phyloP scores from a whole-genome alignment of 805 yeast genomes.

The Candida coquimbonensis region DNA sequence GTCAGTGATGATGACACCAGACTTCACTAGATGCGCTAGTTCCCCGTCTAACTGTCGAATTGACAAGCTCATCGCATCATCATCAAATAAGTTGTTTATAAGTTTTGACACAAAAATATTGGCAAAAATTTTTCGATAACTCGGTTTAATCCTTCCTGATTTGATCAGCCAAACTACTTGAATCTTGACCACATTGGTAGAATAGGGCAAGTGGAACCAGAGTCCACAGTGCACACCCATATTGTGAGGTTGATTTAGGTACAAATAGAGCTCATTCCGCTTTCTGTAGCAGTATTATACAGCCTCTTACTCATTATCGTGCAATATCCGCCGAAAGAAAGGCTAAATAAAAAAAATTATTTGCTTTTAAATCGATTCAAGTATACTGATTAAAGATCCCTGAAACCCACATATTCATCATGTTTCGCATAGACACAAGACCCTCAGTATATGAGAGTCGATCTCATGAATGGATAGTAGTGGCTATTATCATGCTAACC shows the following conservation, averaged over 20 bases:
- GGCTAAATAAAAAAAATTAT: not conserved
- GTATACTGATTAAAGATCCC: not conserved
- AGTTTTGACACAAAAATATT: not conserved
- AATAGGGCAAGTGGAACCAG: too few relatives aligned
- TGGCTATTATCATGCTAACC: constrained; percentile 25
- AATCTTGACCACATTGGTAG: too few relatives aligned
- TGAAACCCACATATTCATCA: not conserved
- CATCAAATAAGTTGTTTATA: not conserved
- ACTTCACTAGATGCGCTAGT: constrained; percentile 7
- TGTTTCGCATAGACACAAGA: constrained; percentile 11
- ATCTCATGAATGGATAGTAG: constrained; percentile 22
- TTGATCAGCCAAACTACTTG: too few relatives aligned
- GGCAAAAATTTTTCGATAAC: not conserved
- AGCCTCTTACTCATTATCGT: too few relatives aligned
- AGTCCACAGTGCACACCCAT: too few relatives aligned
- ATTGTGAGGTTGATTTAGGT: too few relatives aligned
- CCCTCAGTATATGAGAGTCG: constrained; percentile 9
- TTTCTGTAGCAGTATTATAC: too few relatives aligned
- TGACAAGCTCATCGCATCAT: not conserved
- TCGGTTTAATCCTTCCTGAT: not conserved
- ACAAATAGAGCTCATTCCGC: too few relatives aligned
- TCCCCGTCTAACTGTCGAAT: constrained; percentile 1
- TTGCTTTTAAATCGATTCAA: not conserved
- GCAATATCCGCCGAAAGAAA: too few relatives aligned
- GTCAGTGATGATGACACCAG: constrained; percentile 25